Evolutionary conservation across 2,329 filamentous ascomycete species (phyloP).

Genomic region (Calonectria honghensis): DNA sequence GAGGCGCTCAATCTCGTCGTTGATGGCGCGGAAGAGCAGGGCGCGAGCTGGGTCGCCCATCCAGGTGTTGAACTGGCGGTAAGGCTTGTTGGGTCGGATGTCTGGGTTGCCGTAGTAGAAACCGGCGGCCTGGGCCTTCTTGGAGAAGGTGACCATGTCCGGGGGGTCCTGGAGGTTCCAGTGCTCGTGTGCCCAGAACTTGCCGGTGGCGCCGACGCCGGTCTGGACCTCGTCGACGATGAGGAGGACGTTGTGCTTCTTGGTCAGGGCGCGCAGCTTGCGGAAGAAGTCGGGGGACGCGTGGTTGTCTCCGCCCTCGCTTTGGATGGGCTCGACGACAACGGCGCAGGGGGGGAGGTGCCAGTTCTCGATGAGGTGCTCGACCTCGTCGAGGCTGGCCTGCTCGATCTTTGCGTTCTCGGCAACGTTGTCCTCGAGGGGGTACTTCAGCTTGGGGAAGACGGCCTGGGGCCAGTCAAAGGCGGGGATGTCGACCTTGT

Average conservation of each 20-base stretch:
- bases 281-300: conserved; percentile 91
- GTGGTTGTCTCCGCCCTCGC: conserved; percentile 96
- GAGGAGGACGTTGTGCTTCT: conserved; percentile 85
- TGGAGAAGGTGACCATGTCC: conserved; percentile 96
- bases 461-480: conserved; percentile 96
- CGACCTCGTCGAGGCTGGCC: conserved; percentile 87
- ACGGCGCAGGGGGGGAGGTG: conserved; percentile 88
- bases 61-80: conserved; percentile 98
- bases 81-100: conserved; percentile 92
- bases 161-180: conserved; percentile 88
- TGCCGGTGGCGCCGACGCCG: conserved; percentile 92
- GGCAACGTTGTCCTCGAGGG: conserved; percentile 84
- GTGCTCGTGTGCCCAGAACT: conserved; percentile 98
- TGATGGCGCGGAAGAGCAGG: conserved; percentile 89
- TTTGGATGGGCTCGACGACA: conserved; percentile 93
- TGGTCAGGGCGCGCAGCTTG: conserved; percentile 86
- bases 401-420: conserved; percentile 90
- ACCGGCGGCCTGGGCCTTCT: conserved; percentile 95
- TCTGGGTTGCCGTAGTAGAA: conserved; percentile 91
- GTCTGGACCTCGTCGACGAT: conserved; percentile 98
- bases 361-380: conserved; percentile 86
- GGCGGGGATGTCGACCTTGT: conserved; percentile 95
- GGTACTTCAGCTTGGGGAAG: conserved; percentile 91
- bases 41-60: conserved; percentile 94
- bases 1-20: conserved; percentile 85